Evolutionary conservation across 345 rosid species (phyloP).

Genomic region (Angophora floribunda): DNA sequence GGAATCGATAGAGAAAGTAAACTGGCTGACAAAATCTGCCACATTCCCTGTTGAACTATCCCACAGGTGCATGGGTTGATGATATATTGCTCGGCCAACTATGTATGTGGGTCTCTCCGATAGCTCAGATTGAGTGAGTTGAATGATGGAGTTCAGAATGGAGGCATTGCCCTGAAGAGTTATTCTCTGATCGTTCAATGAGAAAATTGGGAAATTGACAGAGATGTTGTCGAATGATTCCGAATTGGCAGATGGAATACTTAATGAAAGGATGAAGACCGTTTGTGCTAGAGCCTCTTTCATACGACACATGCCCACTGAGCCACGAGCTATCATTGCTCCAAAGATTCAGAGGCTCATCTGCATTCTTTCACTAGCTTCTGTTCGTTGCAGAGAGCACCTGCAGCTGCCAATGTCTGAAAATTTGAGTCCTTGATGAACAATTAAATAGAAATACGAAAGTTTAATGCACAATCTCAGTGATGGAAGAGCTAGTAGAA

Average conservation of each 20-base stretch:
- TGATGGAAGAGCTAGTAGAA: not conserved
- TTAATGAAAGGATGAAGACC: not conserved
- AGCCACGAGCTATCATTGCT: not conserved
- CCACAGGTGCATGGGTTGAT: constrained; percentile 8
- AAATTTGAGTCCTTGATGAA: not conserved
- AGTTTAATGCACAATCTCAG: not conserved
- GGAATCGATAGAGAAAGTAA: constrained; percentile 1
- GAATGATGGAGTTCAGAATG: not conserved
- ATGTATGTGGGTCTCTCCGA: not conserved
- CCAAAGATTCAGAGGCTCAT: not conserved
- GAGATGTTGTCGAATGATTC: not conserved
- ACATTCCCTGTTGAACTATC: constrained; percentile 1
- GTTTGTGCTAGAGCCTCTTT: not conserved
- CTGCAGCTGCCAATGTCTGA: not conserved
- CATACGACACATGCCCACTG: not conserved
- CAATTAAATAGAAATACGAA: not conserved
- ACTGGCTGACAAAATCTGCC: constrained; percentile 8
- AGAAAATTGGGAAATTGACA: not conserved
- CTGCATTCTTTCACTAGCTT: not conserved
- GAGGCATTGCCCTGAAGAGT: not conserved
- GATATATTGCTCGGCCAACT: constrained; percentile 1
- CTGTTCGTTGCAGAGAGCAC: not conserved
- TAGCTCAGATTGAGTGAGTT: not conserved
- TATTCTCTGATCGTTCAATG: not conserved
- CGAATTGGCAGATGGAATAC: not conserved